Evolutionary conservation across 2,329 filamentous ascomycete species (phyloP).

Genomic region (Ascomycota sp.): DNA sequence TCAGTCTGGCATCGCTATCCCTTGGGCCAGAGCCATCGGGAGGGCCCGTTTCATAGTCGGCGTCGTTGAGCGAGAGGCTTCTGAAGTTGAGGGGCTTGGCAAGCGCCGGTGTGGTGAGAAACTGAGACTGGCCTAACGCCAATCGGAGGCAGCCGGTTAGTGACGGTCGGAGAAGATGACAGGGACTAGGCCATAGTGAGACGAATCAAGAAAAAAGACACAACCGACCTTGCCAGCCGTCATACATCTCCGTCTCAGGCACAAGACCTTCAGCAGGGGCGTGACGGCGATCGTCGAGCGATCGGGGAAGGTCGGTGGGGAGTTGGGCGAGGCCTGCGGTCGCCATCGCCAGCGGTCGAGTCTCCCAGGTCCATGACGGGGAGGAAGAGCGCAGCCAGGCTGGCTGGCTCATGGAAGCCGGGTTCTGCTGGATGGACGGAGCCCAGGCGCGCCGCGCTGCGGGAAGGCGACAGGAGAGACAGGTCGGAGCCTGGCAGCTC

Average conservation of each 20-base stretch:
- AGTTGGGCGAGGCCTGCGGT: conserved; percentile 31
- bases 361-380: conserved; percentile 39
- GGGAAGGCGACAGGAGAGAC: too few relatives aligned
- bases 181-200: conserved; percentile 1
- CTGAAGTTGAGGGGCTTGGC: conserved; percentile 68
- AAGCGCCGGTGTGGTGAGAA: conserved; percentile 67
- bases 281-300: conserved; percentile 67
- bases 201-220: background rate
- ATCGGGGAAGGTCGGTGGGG: conserved; percentile 73
- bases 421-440: conserved; percentile 1
- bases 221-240: conserved; percentile 78
- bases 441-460: background rate
- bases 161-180: background rate
- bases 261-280: conserved; percentile 42
- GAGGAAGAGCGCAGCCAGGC: conserved; percentile 17
- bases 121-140: conserved; percentile 70
- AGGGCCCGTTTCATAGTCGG: conserved; percentile 44
- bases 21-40: conserved; percentile 28
- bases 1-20: conserved; percentile 71
- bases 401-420: conserved; percentile 13
- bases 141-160: background rate
- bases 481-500: too few relatives aligned
- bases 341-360: conserved; percentile 15
- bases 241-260: conserved; percentile 87
- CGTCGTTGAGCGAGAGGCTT: conserved; percentile 65